Evolutionary conservation across 257 asterid genomes (phyloP), one percentile per base, ranked within the genome.

Genomic region (Eustoma russellianum): DNA sequence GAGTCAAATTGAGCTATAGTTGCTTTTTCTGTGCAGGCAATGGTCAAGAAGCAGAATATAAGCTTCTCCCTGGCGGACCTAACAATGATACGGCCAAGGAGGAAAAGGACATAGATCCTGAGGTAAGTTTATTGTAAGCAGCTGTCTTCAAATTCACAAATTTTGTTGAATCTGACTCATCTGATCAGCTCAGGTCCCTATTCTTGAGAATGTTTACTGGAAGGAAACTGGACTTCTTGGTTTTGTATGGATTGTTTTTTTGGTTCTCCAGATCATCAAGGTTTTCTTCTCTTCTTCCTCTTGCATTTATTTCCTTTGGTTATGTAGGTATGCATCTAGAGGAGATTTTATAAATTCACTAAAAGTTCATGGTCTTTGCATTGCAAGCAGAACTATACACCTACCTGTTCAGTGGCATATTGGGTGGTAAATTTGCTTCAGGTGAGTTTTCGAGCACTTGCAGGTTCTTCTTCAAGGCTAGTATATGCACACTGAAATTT

Each of bases 351-450:
- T 40, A 38, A 51, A 50, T 52, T 55, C 13, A 55, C 33, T 30
- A 13, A 59, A 41, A 69, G 61, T 68, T 62, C 53, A 62, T 63
- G 19, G 52, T 14, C 59, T 16, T 55, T 52, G 46, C 60, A 53
- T 59, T 75, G 65, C 44, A 73, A 55, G 68, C 93, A 91, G 98
- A 74, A 74, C 30, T 63, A 79, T 50, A 69, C 83, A 15, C 13
- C 73, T 13, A 79, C 88, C 19, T 91, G 98, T 70, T 75, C 98
- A 2, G 57, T 71, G 17, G 5, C 52, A 59, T 91, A 82, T 74
- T 91, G 98, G 98, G 82, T 70, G 75, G 81, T 87, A 70, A 91
- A 91, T 79, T 77, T 91, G 73, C 66, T 87, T 43, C 98, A 91
- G 98, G 98, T 91, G 66, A 13, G 60, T 66, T 13, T 41, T 12